Percentiles rank a stretch among this genome's conserved stretches.
Evolutionary conservation across 345 rosid species (phyloP).

Genomic region (Pseudoturritis turrita): DNA sequence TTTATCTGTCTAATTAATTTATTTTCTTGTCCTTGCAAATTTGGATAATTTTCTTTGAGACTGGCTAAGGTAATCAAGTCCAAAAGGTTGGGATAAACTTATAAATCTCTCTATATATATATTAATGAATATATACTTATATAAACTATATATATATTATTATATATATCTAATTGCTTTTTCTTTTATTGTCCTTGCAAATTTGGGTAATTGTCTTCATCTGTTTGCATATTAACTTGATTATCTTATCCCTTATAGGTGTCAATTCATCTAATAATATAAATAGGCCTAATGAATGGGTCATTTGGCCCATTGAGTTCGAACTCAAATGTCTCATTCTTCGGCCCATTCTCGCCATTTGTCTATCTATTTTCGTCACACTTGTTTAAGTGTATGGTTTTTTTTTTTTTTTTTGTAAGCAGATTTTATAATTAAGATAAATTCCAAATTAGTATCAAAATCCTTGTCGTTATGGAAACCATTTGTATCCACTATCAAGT

Average conservation of each 20-base stretch:
- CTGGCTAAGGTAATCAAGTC: conserved; percentile 7
- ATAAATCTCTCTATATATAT: too few relatives aligned
- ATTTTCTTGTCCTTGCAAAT: too few relatives aligned
- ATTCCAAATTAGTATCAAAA: not conserved
- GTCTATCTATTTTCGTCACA: not conserved
- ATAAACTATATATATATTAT: not conserved
- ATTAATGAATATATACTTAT: not conserved
- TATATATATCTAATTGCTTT: not conserved
- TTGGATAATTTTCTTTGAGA: too few relatives aligned
- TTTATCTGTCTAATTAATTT: too few relatives aligned
- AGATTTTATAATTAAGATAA: not conserved
- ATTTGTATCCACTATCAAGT: not conserved
- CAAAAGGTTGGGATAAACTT: not conserved
- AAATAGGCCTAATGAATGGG: not conserved
- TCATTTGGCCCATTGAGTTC: not conserved
- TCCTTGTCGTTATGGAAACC: not conserved
- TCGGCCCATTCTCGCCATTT: not conserved
- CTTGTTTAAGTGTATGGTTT: not conserved
- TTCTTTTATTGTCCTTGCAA: not conserved
- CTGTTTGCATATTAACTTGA: not conserved
- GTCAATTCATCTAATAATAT: not conserved
- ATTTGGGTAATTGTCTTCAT: not conserved
- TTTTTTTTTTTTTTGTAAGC: not conserved
- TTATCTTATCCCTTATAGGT: not conserved
- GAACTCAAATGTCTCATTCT: not conserved